phyloP scores from a whole-genome alignment of 2,329 filamentous ascomycete genomes.

The Cordyceps farinosa region DNA sequence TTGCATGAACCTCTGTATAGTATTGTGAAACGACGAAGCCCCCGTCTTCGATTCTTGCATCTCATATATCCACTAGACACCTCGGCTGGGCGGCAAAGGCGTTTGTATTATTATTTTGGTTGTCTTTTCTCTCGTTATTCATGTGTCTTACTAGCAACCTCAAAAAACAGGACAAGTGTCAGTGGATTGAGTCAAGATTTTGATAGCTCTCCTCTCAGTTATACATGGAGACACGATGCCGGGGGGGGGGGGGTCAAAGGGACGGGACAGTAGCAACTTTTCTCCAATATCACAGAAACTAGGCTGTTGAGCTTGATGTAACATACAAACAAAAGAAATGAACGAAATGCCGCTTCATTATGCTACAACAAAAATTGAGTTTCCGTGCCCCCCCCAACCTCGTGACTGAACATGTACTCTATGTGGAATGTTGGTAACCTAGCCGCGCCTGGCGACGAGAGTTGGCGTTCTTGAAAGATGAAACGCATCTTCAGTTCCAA shows the following conservation, averaged over 20 bases:
- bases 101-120: slow-evolving; percentile 17
- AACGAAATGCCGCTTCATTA: neutral
- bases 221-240: too few species aligned
- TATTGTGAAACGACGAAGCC: slow-evolving; percentile 12
- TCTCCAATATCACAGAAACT: neutral
- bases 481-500: neutral
- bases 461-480: neutral
- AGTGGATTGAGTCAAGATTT: neutral
- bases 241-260: too few species aligned
- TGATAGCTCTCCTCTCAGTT: neutral
- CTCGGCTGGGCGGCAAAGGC: slow-evolving; percentile 7
- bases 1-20: slow-evolving; percentile 11
- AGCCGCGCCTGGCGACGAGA: too few species aligned
- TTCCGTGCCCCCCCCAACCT: neutral
- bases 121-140: neutral
- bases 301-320: neutral
- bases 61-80: slow-evolving; percentile 11
- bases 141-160: slow-evolving; percentile 1
- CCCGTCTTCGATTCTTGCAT: slow-evolving; percentile 3
- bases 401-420: neutral
- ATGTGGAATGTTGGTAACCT: neutral
- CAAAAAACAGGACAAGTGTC: neutral
- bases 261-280: neutral
- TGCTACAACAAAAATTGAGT: neutral
- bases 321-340: neutral